A percentile compares a stretch with the other conserved stretches of the same genome.
Evolutionary conservation across 768 basidiomycete species (phyloP).

Genomic region (Tricholoma sp.): DNA sequence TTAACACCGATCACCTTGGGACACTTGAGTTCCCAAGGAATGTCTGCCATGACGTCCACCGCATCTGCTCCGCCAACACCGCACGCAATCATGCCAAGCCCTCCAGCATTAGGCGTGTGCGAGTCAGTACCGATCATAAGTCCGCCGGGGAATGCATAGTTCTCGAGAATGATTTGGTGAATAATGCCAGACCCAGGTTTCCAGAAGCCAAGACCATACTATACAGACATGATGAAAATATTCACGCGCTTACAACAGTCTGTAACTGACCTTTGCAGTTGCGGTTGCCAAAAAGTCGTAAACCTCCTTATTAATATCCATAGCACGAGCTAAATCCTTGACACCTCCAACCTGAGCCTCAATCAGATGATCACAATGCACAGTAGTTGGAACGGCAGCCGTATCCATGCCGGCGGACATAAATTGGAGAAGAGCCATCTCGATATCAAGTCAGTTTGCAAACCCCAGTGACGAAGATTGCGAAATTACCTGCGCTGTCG

Average conservation of each 20-base stretch:
- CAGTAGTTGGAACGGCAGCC: slow-evolving; percentile 95
- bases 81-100: slow-evolving; percentile 98
- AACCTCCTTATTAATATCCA: slow-evolving; percentile 95
- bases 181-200: slow-evolving; percentile 99
- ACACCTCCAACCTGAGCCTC: slow-evolving; percentile 94
- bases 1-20: slow-evolving; percentile 99
- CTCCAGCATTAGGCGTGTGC: slow-evolving; percentile 98
- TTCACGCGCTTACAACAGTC: background rate
- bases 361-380: slow-evolving; percentile 99
- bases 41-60: slow-evolving; percentile 96
- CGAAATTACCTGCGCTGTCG: slow-evolving; percentile 68
- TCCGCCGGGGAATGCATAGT: slow-evolving; percentile 99
- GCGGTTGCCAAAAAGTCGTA: slow-evolving; percentile 98
- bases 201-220: slow-evolving; percentile 99
- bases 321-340: slow-evolving; percentile 90
- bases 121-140: slow-evolving; percentile 99
- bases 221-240: background rate
- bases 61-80: slow-evolving; percentile 99
- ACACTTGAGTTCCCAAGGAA: slow-evolving; percentile 99
- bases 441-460: slow-evolving; percentile 27
- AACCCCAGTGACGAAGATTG: slow-evolving; percentile 11
- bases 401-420: slow-evolving; percentile 99
- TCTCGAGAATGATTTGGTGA: slow-evolving; percentile 98
- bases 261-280: slow-evolving; percentile 70
- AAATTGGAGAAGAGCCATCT: slow-evolving; percentile 99